Evolutionary conservation across 768 basidiomycete genomes (phyloP), one percentile per base, ranked within the genome.

Genomic region (Trametes coccinea): DNA sequence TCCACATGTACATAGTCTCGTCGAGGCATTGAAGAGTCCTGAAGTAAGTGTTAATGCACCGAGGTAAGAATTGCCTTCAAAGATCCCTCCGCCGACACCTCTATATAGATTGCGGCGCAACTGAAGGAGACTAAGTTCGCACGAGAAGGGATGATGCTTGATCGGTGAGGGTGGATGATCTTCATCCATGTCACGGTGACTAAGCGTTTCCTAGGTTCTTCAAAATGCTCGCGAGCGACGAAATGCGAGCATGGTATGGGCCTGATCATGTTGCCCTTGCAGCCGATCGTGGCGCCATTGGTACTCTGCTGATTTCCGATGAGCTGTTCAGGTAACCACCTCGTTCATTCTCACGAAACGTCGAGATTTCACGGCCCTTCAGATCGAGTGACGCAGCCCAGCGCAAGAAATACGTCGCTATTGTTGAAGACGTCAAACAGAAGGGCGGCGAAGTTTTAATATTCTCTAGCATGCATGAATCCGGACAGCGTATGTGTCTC

Each of bases 401-500:
- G 53, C 80, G 97, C 51, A 96, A 89, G 72, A 85, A 82, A 71
- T 98, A 92, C 67, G 95, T 99, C 34, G 78, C 76, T 48, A 79
- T 98, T 39, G 94, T 96, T 0, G 96, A 99, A 74, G 86, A 84
- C 39, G 94, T 98, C 14, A 87, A 89, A 67, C 82, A 86, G 48
- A 92, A 90, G 65, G 93, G 95, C 29, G 96, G 88, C 29, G 95
- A 98, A 71, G 95, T 95, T 5, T 80, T 98, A 17, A 95, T 98
- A 65, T 99, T 98, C 75, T 98, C 96, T 4, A 98, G 95, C 69
- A 98, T 99, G 97, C 97, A 99, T 71, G 97, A 99, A 76, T 93
- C 92, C 22, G 97, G 97, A 13, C 95, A 98, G 81, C 95, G 95
- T 96, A 70, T 70, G 59, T 54, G 27, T 31, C 41, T 31, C 14